These are phyloP conservation scores for Gentiana straminea DNA, from an alignment of 257 asterid genomes.

Conservation along the genomic window DNA sequence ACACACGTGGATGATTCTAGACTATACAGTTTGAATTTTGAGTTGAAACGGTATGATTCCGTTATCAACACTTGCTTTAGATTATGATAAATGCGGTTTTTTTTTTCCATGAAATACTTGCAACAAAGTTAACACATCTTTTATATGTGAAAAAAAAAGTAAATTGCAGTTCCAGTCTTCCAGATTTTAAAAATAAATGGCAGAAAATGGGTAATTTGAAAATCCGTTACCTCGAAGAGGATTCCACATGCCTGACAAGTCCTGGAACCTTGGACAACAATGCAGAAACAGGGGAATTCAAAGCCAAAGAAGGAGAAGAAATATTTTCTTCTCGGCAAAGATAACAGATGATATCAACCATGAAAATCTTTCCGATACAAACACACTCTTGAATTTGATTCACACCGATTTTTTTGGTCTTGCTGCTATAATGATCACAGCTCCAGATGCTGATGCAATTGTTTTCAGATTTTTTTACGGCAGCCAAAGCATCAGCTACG, in stretches of 20 bases:
- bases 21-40: too few species aligned
- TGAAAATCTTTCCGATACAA: slow-evolving; percentile 67
- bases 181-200: too few species aligned
- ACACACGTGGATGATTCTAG: too few species aligned
- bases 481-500: slow-evolving; percentile 49
- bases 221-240: slow-evolving; percentile 47
- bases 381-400: slow-evolving; percentile 20
- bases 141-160: background rate
- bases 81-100: too few species aligned
- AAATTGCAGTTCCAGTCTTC: background rate
- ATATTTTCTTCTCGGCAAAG: slow-evolving; percentile 52
- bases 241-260: slow-evolving; percentile 52
- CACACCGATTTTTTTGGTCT: background rate
- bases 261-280: slow-evolving; percentile 33
- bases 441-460: slow-evolving; percentile 59
- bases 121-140: too few species aligned
- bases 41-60: too few species aligned
- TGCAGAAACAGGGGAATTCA: slow-evolving; percentile 51
- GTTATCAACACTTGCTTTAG: too few species aligned
- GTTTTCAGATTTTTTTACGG: slow-evolving; percentile 41
- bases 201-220: background rate
- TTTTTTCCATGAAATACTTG: too few species aligned
- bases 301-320: slow-evolving; percentile 40
- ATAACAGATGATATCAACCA: slow-evolving; percentile 66
- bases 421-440: slow-evolving; percentile 42